A percentile compares a stretch with the other conserved stretches of the same genome.
These are phyloP conservation scores for Neurospora intermedia DNA, from an alignment of 495 filamentous ascomycete species.

Conservation along the genomic window DNA sequence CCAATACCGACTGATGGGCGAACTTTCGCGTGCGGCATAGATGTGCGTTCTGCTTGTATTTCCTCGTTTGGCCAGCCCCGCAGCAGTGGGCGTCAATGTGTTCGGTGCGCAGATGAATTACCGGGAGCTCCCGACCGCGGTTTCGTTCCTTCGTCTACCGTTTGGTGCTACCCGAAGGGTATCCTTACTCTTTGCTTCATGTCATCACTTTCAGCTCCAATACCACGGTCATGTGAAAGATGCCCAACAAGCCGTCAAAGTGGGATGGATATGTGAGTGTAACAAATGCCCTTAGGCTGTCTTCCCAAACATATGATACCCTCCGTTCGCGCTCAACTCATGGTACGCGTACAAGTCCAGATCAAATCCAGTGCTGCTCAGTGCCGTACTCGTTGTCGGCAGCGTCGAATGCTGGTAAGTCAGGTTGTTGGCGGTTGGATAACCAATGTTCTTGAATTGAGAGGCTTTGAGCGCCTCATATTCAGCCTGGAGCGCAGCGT, in stretches of 20 bases:
- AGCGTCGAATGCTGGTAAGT: conserved; percentile 9
- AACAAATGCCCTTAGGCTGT: background rate
- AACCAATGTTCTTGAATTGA: conserved; percentile 15
- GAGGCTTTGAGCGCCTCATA: conserved; percentile 28
- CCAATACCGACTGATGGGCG: background rate
- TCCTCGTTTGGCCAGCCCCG: background rate
- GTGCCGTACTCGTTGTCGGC: conserved; percentile 5
- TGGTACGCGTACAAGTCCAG: conserved; percentile 21
- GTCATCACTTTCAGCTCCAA: background rate
- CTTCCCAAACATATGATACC: background rate
- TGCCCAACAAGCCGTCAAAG: background rate
- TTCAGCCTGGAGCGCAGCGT: conserved; percentile 29
- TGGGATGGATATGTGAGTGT: background rate
- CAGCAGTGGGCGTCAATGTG: background rate
- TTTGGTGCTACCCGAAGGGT: background rate
- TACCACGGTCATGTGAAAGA: background rate
- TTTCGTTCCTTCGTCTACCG: background rate
- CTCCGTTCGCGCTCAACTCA: conserved; percentile 10
- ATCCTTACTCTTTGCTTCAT: background rate
- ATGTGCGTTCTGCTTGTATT: background rate
- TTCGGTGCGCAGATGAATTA: background rate
- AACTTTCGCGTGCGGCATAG: background rate
- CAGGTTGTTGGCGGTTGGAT: conserved; percentile 8
- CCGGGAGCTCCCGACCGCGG: background rate
- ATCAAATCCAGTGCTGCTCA: conserved; percentile 15